Percentiles rank a stretch among this genome's conserved stretches.
Conservation (phyloP, 495 filamentous ascomycete species). For the Oidiodendron maius region DNA sequence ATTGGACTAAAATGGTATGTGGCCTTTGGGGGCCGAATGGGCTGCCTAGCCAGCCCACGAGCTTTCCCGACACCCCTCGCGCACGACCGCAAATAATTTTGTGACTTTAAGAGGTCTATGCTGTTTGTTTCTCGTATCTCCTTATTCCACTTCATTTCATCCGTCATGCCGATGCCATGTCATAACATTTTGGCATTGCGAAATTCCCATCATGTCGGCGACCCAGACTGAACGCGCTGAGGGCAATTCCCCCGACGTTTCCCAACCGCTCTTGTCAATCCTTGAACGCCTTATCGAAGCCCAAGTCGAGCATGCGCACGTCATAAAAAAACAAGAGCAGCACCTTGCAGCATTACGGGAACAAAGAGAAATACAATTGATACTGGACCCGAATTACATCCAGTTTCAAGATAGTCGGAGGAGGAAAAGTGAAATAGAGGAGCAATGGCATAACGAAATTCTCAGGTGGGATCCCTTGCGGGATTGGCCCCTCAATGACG, state of each 20-base stretch:
- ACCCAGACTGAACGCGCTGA: background rate
- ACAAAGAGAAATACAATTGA: background rate
- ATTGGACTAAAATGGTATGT: background rate
- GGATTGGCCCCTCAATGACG: background rate
- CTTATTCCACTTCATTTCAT: background rate
- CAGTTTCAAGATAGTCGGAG: background rate
- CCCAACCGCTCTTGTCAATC: background rate
- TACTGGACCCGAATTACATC: background rate
- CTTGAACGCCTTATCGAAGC: background rate
- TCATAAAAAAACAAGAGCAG: background rate
- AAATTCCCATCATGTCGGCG: background rate
- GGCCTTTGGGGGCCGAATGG: background rate
- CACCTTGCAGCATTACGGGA: background rate
- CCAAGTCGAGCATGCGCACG: background rate
- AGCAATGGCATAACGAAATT: background rate
- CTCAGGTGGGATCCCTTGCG: background rate
- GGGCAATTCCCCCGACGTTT: background rate
- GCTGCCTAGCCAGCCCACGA: background rate
- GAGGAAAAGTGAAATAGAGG: background rate
- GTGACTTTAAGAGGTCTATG: no score
- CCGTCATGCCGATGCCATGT: background rate
- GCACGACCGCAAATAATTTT: background rate
- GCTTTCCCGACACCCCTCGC: background rate
- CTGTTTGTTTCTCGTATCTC: background rate
- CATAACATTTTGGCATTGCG: background rate